Evolutionary conservation across 2,329 filamentous ascomycete genomes (phyloP).

Genomic region (Colletotrichum acutatum): DNA sequence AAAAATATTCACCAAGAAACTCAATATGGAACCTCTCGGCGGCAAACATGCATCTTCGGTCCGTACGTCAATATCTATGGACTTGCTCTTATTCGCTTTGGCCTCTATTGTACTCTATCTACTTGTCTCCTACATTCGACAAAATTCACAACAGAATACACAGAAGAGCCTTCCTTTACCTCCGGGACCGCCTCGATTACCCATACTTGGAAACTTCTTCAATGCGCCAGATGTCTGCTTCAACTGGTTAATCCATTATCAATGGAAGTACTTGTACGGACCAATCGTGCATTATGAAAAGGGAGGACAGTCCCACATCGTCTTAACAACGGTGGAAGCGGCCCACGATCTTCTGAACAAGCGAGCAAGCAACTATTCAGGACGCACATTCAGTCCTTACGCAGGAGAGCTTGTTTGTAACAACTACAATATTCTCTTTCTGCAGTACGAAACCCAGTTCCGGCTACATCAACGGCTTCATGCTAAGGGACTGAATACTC

Average conservation of each 20-base stretch:
- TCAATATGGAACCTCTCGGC: neutral
- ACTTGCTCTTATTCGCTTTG: neutral
- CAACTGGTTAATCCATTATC: constrained; percentile 15
- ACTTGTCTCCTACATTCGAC: neutral
- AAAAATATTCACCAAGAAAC: neutral
- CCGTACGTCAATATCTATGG: neutral
- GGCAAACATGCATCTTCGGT: neutral
- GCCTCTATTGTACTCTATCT: neutral
- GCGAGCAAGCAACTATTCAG: constrained; percentile 10
- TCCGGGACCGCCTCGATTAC: neutral
- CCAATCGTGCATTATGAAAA: neutral
- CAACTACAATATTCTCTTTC: constrained; percentile 17
- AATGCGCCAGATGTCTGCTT: neutral
- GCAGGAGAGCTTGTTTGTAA: neutral
- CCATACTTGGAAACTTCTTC: constrained; percentile 7
- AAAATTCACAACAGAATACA: neutral
- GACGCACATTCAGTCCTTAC: neutral
- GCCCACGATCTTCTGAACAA: constrained; percentile 28
- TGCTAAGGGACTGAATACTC: neutral
- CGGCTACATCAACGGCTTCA: constrained; percentile 14
- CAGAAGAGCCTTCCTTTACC: constrained; percentile 6
- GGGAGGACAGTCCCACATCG: neutral
- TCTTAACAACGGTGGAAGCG: constrained; percentile 19
- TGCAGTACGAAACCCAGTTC: constrained; percentile 4
- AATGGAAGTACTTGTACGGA: constrained; percentile 14